phyloP scores from a whole-genome alignment of 805 yeast species.

The Myxozyma udenii region DNA sequence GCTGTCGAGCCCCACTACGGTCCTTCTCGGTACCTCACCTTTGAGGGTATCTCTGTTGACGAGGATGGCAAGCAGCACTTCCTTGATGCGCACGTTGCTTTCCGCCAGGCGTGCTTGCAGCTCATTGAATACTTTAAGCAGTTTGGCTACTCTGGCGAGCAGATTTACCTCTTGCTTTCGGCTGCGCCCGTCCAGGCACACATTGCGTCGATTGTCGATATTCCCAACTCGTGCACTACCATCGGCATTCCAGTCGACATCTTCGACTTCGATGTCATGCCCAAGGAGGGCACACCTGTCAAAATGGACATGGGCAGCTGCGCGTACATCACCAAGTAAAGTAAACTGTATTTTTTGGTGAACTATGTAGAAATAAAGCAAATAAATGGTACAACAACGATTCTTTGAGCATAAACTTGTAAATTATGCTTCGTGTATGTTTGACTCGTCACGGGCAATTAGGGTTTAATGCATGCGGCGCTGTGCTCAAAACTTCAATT shows the following conservation, averaged over 20 bases:
- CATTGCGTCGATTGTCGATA: conserved; percentile 52
- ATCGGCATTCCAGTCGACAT: conserved; percentile 52
- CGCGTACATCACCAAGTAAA: conserved; percentile 9
- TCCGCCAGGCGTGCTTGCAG: conserved; percentile 49
- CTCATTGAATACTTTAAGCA: conserved; percentile 51
- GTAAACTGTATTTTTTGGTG: no score
- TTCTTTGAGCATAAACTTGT: no score
- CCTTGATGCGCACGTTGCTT: conserved; percentile 50
- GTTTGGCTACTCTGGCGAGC: conserved; percentile 53
- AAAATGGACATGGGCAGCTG: conserved; percentile 22
- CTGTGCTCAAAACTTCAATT: no score
- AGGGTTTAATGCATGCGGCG: no score
- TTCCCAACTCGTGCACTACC: conserved; percentile 53
- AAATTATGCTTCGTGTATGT: no score
- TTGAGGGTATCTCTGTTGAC: conserved; percentile 54
- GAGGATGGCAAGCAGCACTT: conserved; percentile 48
- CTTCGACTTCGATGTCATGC: conserved; percentile 46
- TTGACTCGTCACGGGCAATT: no score
- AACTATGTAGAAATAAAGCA: no score
- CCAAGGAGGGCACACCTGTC: conserved; percentile 18
- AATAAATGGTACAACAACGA: no score
- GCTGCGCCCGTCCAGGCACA: conserved; percentile 53
- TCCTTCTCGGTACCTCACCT: conserved; percentile 49
- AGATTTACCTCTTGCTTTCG: conserved; percentile 47
- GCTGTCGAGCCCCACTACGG: conserved; percentile 50